Evolutionary conservation across 148 eudicot species (phyloP).

Genomic region (Talinum fruticosum): DNA sequence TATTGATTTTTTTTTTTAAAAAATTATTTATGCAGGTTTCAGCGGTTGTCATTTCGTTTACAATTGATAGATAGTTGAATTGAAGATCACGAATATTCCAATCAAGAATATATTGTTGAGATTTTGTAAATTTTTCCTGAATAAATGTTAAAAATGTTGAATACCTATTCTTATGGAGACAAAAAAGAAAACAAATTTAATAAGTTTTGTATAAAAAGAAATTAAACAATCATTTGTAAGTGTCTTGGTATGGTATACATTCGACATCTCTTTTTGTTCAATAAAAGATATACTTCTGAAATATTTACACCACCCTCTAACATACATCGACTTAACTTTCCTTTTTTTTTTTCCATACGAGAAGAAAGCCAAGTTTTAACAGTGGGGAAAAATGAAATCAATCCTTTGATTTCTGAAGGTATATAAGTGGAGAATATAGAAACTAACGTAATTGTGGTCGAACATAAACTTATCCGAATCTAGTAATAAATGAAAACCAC

Average conservation of each 20-base stretch:
- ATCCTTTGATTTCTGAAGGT: no score
- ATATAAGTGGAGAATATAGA: no score
- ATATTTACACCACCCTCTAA: no score
- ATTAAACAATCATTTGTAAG: no score
- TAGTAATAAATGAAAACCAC: no score
- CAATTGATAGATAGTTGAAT: not conserved
- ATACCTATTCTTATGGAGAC: not conserved
- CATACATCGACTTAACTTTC: no score
- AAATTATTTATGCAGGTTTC: conserved; percentile 25
- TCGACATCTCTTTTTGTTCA: not conserved
- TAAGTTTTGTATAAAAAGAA: not conserved
- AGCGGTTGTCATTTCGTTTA: conserved; percentile 25
- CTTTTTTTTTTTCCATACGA: no score
- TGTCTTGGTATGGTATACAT: not conserved
- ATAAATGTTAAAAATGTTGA: not conserved
- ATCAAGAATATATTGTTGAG: not conserved
- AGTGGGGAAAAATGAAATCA: no score
- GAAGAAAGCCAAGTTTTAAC: no score
- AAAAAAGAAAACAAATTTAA: not conserved
- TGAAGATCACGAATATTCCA: not conserved
- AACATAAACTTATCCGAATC: no score
- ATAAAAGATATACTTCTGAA: no score
- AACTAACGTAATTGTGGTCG: no score
- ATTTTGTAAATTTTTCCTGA: not conserved
- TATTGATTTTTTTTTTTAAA: not conserved